Base-by-base conservation (phyloP, 2,329 filamentous ascomycete species). In the Diaporthe citrichinensis region DNA sequence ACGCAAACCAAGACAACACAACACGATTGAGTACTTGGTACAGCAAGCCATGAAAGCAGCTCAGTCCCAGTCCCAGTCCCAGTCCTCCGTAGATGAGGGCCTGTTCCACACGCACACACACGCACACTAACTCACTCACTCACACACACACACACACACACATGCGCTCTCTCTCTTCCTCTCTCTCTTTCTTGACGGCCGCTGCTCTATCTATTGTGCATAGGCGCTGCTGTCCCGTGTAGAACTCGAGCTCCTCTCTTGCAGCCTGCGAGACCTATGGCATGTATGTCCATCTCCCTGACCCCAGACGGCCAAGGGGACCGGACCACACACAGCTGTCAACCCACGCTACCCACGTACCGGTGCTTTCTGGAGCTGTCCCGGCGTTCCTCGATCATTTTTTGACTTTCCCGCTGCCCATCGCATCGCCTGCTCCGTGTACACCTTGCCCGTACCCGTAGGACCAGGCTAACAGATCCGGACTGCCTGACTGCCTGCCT, bases 321-420 rank as follows among this genome's bases (percentile, higher is more conserved):
- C 71, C 71, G 71, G 49, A 36, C 44, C 65, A 69, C 49, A 69
- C 49, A 34, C 49, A 55, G 65, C 55, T 73, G 58, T 73, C 71
- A 73, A 73, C 25, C 71, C 71, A 65, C 71, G 59, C 59, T 61
- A 73, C 59, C 34, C 61, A 73, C 25, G 71, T 61, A 65, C 49
- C 58, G 71, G 59, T 51, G 34, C 65, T 55, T 51, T 10, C 65
- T 69, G 65, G n/a, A 55, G 49, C 34, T 46, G 68, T 46, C 39
- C 51, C 55, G 68, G 68, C 55, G 25, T 58, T 46, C 39, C 61
- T 73, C 59, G 46, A 61, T 57, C 58, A 44, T 73, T 73, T 69
- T 69, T 69, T 73, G 71, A 73, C 71, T 65, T 73, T 65, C 58
- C 71, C 49, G 41, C 57, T 46, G 71, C 58, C 71, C 65, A 55